Evolutionary conservation across 1,284 basidiomycete species (phyloP).

Genomic region (Pterulicium gracile): DNA sequence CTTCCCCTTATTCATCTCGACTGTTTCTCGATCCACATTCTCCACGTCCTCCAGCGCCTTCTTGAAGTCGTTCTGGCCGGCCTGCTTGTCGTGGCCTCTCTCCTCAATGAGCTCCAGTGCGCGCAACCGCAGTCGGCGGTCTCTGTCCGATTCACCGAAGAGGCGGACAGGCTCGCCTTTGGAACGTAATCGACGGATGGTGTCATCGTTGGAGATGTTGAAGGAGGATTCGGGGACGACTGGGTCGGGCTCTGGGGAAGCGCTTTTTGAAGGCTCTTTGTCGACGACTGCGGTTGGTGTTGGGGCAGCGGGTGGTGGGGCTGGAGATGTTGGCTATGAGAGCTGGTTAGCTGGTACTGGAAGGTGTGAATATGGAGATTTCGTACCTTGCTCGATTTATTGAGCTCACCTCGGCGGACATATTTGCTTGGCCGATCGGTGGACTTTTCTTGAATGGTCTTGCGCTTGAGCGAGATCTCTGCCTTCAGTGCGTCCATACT

Average conservation of each 20-base stretch:
- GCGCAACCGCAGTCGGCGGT: slow-evolving; percentile 79
- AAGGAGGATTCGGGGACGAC: slow-evolving; percentile 57
- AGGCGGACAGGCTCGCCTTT: slow-evolving; percentile 93
- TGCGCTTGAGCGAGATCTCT: slow-evolving; percentile 84
- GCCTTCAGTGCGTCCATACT: slow-evolving; percentile 80
- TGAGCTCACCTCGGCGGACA: slow-evolving; percentile 75
- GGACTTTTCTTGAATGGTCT: slow-evolving; percentile 41
- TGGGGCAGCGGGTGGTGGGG: slow-evolving; percentile 24
- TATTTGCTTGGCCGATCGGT: slow-evolving; percentile 62
- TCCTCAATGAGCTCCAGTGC: slow-evolving; percentile 93
- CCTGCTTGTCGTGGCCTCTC: slow-evolving; percentile 63
- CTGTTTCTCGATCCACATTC: slow-evolving; percentile 64
- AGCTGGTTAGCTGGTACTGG: no score
- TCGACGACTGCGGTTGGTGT: slow-evolving; percentile 17
- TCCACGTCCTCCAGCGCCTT: slow-evolving; percentile 90
- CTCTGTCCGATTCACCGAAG: slow-evolving; percentile 94
- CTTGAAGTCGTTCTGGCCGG: slow-evolving; percentile 90
- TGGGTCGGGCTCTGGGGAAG: slow-evolving; percentile 26
- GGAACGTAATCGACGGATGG: slow-evolving; percentile 74
- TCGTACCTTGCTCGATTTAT: slow-evolving; percentile 31
- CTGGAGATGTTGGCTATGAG: slow-evolving; percentile 13
- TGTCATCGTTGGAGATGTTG: slow-evolving; percentile 92
- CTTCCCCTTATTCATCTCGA: slow-evolving; percentile 52
- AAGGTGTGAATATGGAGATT: no score
- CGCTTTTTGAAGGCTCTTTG: slow-evolving; percentile 26